Conservation (phyloP, 2,329 filamentous ascomycete genomes). For the Epichloe typhina region DNA sequence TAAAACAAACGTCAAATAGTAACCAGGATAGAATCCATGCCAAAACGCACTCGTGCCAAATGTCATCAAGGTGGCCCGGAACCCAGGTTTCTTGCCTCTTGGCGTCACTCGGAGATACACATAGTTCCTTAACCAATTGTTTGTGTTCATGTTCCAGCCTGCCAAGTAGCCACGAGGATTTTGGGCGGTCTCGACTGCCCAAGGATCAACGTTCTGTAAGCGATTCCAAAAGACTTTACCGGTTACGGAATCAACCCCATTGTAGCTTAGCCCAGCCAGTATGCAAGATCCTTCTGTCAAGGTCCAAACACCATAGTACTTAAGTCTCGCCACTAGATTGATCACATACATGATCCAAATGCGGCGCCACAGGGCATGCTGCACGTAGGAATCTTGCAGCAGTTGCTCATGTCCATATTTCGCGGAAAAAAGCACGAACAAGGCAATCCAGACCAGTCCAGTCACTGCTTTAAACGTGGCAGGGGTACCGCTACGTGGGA, state of each 20-base stretch:
- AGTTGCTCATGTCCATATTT: slow-evolving; percentile 53
- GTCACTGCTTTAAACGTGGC: slow-evolving; percentile 61
- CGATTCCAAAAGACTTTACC: slow-evolving; percentile 81
- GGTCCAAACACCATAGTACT: slow-evolving; percentile 95
- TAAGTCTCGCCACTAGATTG: slow-evolving; percentile 67
- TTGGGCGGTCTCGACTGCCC: slow-evolving; percentile 76
- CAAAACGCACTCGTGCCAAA: slow-evolving; percentile 92
- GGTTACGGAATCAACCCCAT: slow-evolving; percentile 74
- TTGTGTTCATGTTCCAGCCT: slow-evolving; percentile 98
- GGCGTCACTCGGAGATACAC: slow-evolving; percentile 92
- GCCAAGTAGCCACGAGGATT: slow-evolving; percentile 87
- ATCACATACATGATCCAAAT: slow-evolving; percentile 76
- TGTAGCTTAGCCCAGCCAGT: slow-evolving; percentile 84
- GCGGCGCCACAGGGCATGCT: slow-evolving; percentile 56
- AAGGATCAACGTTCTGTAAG: slow-evolving; percentile 77
- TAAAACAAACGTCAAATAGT: slow-evolving; percentile 82
- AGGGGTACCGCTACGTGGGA: slow-evolving; percentile 79
- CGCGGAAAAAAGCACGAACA: slow-evolving; percentile 60
- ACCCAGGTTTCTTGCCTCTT: slow-evolving; percentile 89
- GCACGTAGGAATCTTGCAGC: slow-evolving; percentile 51
- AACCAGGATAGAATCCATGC: slow-evolving; percentile 97
- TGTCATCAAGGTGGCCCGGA: slow-evolving; percentile 84
- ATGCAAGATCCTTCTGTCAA: slow-evolving; percentile 92
- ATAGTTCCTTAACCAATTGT: slow-evolving; percentile 91
- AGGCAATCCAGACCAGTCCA: slow-evolving; percentile 67